Base-by-base conservation (phyloP, 169 alveolate genomes). In the Ichthyophthirius multifiliis region DNA sequence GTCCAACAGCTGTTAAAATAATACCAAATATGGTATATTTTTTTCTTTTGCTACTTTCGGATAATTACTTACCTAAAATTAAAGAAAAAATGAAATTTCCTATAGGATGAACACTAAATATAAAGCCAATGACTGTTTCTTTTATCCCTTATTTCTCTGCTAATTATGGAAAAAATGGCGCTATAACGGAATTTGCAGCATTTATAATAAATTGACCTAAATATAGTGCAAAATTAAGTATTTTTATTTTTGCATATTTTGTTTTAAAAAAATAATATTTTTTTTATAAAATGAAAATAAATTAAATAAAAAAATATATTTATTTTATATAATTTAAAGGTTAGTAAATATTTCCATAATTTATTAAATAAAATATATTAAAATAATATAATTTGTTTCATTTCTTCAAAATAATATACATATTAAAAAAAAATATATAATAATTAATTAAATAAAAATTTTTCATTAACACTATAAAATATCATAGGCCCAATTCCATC, bases 21-120 rank as follows among this genome's bases (percentile, higher is more conserved):
- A 55, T 55, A 9, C 71, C 71, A 15, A 55, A 20, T 9, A 55
- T 27, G 23, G 71, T 55, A 1, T 34, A 34, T 18, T 34, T 34
- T 27, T 55, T 55, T 55, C 71, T 55, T 27, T 55, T 55, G 23
- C 31, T 39, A 10, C 71, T 39, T 27, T 55, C 31, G 23, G 71
- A 55, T 13, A 55, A 39, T 27, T 55, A 27, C 39, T 55, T 55
- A 27, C 71, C 71, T 18, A 55, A 15, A 4, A 55, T 55, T 5
- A 55, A 39, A 20, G 71, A 55, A 6, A 34, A 55, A 10, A 55
- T 27, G 39, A 55, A 55, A 55, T 55, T 55, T 18, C 71, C 71
- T 55, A 55, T 39, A 0, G 71, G 71, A 6, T 55, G 71, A 23
- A 55, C 71, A 27, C 71, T 55, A 55, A 55, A 55, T 55, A 55